These are phyloP conservation scores for Sindora glabra DNA, from an alignment of 306 rosid genomes.

Conservation along the genomic window DNA sequence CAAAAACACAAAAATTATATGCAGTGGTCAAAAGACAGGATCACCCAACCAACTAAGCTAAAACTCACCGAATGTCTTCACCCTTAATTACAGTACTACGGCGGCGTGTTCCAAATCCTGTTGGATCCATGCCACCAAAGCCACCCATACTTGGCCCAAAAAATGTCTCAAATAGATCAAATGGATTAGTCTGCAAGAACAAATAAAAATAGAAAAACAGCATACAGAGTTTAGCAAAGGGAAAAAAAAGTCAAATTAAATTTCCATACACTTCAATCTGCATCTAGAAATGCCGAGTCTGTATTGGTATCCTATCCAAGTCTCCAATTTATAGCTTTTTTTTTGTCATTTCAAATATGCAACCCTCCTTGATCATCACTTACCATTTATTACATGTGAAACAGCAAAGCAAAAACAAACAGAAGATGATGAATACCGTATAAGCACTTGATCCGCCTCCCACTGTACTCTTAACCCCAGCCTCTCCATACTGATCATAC, in stretches of 20 bases:
- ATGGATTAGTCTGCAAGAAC: slow-evolving; percentile 81
- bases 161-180: slow-evolving; percentile 95
- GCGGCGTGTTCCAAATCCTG: slow-evolving; percentile 77
- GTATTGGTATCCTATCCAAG: not conserved
- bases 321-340: not conserved
- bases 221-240: not conserved
- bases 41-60: slow-evolving; percentile 1
- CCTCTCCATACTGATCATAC: slow-evolving; percentile 97
- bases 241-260: not conserved
- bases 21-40: not conserved
- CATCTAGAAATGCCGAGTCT: not conserved
- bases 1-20: no score
- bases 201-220: not conserved
- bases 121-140: slow-evolving; percentile 67
- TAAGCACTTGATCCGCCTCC: slow-evolving; percentile 86
- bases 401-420: not conserved
- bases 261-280: slow-evolving; percentile 14
- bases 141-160: slow-evolving; percentile 89
- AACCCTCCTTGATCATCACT: not conserved
- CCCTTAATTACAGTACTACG: slow-evolving; percentile 91
- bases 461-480: slow-evolving; percentile 80
- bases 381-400: not conserved
- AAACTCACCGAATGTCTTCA: slow-evolving; percentile 86
- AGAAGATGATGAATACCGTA: slow-evolving; percentile 47
- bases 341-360: not conserved